Evolutionary conservation across 78 protist genomes (phyloP).

Genomic region (Emiliania huxleyi): DNA sequence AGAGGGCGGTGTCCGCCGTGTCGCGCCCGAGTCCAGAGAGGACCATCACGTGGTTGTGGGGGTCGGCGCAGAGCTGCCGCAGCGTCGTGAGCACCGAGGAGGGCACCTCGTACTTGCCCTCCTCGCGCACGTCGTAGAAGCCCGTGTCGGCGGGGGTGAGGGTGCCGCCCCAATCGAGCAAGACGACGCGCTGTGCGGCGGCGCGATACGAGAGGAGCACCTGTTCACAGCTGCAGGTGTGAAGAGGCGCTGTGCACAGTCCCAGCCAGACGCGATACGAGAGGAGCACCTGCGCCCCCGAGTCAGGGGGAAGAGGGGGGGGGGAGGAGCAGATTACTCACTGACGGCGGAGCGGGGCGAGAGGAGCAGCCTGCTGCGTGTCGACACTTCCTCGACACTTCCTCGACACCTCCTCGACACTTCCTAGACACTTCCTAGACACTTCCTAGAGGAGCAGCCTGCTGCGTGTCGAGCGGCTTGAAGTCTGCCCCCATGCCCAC

Average conservation of each 20-base stretch:
- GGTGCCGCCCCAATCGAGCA: slow-evolving; percentile 8
- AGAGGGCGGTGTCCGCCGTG: not conserved
- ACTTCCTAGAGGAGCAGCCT: too few species aligned
- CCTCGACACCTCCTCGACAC: too few species aligned
- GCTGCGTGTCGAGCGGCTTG: not conserved
- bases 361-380: too few species aligned
- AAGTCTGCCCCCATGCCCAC: not conserved
- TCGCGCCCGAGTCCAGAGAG: not conserved
- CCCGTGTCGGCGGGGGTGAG: not conserved
- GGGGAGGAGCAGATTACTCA: too few species aligned
- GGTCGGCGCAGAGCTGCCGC: not conserved
- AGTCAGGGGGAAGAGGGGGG: too few species aligned
- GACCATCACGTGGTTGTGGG: not conserved
- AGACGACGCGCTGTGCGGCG: not conserved
- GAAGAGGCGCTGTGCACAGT: too few species aligned
- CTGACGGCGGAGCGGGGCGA: too few species aligned
- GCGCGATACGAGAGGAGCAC: not conserved
- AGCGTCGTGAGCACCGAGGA: not conserved
- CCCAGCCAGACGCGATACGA: too few species aligned
- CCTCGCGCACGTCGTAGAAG: not conserved
- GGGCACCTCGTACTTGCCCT: not conserved
- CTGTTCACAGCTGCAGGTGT: too few species aligned
- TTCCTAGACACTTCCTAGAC: too few species aligned
- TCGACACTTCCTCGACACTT: too few species aligned
- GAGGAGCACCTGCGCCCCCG: too few species aligned